Evolutionary conservation across 2,329 filamentous ascomycete genomes (phyloP).

Genomic region (Teratosphaeria pseudoeucalypti): DNA sequence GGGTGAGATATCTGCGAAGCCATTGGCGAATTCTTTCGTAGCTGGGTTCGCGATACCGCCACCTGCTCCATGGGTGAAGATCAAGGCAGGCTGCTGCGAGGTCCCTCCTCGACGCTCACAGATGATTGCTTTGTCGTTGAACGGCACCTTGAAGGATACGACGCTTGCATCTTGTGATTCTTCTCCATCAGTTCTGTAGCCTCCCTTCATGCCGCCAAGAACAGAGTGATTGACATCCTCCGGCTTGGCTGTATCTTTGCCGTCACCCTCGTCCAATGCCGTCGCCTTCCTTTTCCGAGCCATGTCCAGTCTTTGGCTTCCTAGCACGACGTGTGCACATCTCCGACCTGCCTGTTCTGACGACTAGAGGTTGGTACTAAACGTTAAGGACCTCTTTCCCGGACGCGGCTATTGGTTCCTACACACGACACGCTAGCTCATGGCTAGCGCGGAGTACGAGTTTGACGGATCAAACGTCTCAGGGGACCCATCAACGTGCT

Average conservation of each 20-base stretch:
- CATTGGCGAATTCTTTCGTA: slow-evolving; percentile 29
- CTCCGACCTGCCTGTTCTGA: not conserved
- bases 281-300: not conserved
- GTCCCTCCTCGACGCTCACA: slow-evolving; percentile 8
- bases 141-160: slow-evolving; percentile 8
- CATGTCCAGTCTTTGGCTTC: not conserved
- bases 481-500: not conserved
- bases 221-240: not conserved
- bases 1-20: slow-evolving; percentile 19
- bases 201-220: not conserved
- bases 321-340: not conserved
- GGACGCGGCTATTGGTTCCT: not conserved
- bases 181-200: not conserved
- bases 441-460: not conserved
- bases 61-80: slow-evolving; percentile 38
- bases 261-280: not conserved
- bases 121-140: slow-evolving; percentile 11
- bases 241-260: not conserved
- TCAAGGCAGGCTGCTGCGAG: slow-evolving; percentile 12
- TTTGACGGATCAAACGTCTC: not conserved
- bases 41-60: slow-evolving; percentile 31
- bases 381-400: not conserved
- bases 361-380: not conserved
- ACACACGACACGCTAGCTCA: not conserved
- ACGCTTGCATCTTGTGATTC: not conserved